Evolutionary conservation across 1,284 basidiomycete genomes (phyloP).

Genomic region (Coniferiporia weirii): DNA sequence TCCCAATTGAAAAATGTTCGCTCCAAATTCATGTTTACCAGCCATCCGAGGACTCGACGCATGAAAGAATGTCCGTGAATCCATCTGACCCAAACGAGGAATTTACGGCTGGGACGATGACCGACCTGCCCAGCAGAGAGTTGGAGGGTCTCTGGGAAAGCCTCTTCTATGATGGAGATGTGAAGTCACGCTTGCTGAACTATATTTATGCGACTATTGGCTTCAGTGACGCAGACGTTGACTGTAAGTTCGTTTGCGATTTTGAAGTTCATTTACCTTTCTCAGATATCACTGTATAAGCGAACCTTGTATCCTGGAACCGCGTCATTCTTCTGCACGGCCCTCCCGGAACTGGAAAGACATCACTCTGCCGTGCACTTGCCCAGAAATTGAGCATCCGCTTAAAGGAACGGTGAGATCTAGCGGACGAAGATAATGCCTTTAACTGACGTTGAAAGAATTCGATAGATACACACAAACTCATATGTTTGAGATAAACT

Average conservation of each 20-base stretch:
- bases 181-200: constrained; percentile 85
- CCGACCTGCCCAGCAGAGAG: constrained; percentile 74
- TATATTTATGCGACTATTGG: constrained; percentile 93
- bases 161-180: constrained; percentile 83
- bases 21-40: constrained; percentile 88
- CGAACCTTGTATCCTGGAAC: constrained; percentile 94
- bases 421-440: constrained; percentile 7
- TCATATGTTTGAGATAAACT: constrained; percentile 94
- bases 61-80: constrained; percentile 53
- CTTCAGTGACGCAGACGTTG: constrained; percentile 84
- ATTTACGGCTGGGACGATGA: constrained; percentile 81
- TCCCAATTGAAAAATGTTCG: constrained; percentile 52
- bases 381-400: constrained; percentile 95
- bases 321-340: constrained; percentile 92
- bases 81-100: constrained; percentile 38
- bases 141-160: constrained; percentile 93
- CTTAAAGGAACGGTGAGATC: constrained; percentile 66
- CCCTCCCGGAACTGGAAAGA: constrained; percentile 97
- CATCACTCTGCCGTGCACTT: constrained; percentile 88
- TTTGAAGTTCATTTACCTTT: neutral
- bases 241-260: constrained; percentile 51
- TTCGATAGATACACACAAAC: constrained; percentile 72
- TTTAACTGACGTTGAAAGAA: neutral
- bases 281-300: constrained; percentile 32
- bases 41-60: constrained; percentile 59